phyloP scores from a whole-genome alignment of 2,329 filamentous ascomycete species.

The Trichophyton simii region DNA sequence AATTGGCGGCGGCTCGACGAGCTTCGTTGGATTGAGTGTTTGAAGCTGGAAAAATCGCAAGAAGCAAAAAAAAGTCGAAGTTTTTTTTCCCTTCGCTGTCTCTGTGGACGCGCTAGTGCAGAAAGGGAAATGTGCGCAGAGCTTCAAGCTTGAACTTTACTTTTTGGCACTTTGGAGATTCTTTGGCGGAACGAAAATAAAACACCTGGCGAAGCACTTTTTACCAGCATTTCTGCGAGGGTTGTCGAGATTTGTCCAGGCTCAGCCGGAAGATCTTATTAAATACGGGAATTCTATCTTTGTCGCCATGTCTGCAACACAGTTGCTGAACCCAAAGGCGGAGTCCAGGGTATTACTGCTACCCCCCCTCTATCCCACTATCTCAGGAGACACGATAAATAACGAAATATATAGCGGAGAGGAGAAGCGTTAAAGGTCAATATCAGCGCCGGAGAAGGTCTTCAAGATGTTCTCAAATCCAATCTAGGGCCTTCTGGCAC shows the following conservation, averaged over 20 bases:
- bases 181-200: background rate
- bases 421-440: slow-evolving; percentile 95
- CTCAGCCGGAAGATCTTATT: background rate
- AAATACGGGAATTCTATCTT: background rate
- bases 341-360: slow-evolving; percentile 67
- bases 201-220: background rate
- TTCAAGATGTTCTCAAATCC: slow-evolving; percentile 88
- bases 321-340: slow-evolving; percentile 96
- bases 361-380: slow-evolving; percentile 13
- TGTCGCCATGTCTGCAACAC: slow-evolving; percentile 76
- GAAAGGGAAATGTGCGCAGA: slow-evolving; percentile 30
- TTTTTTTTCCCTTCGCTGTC: slow-evolving; percentile 21
- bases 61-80: slow-evolving; percentile 1
- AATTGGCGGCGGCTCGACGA: background rate
- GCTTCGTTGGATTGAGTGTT: background rate
- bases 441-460: slow-evolving; percentile 88
- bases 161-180: slow-evolving; percentile 12
- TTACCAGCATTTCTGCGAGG: background rate
- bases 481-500: slow-evolving; percentile 90
- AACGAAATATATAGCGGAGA: slow-evolving; percentile 56
- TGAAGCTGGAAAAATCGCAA: background rate
- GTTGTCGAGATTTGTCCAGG: background rate
- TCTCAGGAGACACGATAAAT: slow-evolving; percentile 15
- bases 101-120: slow-evolving; percentile 28
- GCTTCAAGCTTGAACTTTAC: slow-evolving; percentile 17